A percentile compares a stretch with the other conserved stretches of the same genome.
phyloP scores from a whole-genome alignment of 495 filamentous ascomycete genomes.

The Cladorrhinum samala region DNA sequence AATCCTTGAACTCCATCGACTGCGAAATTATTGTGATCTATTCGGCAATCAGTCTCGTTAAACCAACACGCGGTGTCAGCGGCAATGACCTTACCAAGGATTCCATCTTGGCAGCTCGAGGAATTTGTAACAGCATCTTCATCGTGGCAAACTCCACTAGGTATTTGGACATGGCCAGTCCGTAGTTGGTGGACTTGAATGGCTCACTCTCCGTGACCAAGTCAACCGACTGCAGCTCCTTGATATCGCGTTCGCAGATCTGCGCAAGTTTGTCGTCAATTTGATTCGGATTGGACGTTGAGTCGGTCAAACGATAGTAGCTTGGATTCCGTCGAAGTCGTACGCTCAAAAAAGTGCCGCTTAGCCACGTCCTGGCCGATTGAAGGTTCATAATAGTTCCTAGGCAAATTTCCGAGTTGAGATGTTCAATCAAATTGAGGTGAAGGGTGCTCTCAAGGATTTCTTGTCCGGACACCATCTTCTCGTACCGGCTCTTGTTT shows the following conservation, averaged over 20 bases:
- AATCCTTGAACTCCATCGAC: constrained; percentile 71
- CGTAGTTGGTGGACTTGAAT: constrained; percentile 68
- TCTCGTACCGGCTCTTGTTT: constrained; percentile 69
- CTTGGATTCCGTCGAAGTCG: constrained; percentile 72
- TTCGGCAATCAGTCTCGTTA: too few relatives aligned
- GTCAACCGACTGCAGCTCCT: constrained; percentile 54
- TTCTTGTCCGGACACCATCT: constrained; percentile 76
- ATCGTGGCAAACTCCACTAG: constrained; percentile 90
- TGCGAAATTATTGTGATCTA: constrained; percentile 43
- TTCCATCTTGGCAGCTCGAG: constrained; percentile 53
- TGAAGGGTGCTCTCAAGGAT: constrained; percentile 84
- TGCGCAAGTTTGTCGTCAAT: constrained; percentile 67
- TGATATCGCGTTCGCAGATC: constrained; percentile 77
- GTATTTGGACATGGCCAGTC: constrained; percentile 88
- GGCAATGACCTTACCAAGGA: constrained; percentile 73
- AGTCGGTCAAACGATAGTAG: constrained; percentile 67
- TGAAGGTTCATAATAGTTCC: constrained; percentile 66
- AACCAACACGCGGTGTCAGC: too few relatives aligned
- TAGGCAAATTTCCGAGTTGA: constrained; percentile 90
- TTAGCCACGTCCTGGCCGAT: constrained; percentile 77
- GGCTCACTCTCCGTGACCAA: constrained; percentile 48
- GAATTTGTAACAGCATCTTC: constrained; percentile 63
- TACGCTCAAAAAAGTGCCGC: constrained; percentile 81
- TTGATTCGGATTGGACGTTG: constrained; percentile 34
- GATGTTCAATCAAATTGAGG: constrained; percentile 79